Evolutionary conservation across 805 yeast genomes (phyloP).

Genomic region (Blastobotrys americana): DNA sequence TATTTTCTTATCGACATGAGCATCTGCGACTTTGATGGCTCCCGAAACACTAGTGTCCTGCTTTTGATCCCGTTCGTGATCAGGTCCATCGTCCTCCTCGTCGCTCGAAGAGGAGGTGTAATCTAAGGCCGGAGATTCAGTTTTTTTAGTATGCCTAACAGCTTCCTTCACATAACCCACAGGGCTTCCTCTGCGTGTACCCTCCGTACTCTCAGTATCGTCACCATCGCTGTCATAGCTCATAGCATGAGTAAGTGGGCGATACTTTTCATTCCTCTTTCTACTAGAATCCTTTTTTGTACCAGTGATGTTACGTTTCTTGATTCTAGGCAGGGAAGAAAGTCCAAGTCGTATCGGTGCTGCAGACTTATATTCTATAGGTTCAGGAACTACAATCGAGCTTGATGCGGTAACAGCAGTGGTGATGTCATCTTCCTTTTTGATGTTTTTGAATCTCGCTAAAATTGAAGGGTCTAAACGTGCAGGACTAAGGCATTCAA

Average conservation of each 20-base stretch:
- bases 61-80: conserved; percentile 15
- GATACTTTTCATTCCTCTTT: conserved; percentile 12
- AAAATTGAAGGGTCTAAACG: conserved; percentile 10
- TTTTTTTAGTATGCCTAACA: background rate
- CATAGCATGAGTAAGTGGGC: conserved; percentile 28
- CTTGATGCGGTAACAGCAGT: conserved; percentile 2
- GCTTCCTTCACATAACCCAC: background rate
- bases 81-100: conserved; percentile 23
- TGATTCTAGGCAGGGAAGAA: conserved; percentile 25
- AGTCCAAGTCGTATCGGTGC: background rate
- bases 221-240: conserved; percentile 23
- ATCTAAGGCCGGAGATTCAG: conserved; percentile 9
- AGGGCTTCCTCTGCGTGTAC: conserved; percentile 14
- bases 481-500: conserved; percentile 50
- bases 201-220: conserved; percentile 14
- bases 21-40: background rate
- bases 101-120: conserved; percentile 45
- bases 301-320: conserved; percentile 14
- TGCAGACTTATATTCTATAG: background rate
- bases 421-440: background rate
- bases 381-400: background rate
- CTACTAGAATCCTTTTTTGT: conserved; percentile 10
- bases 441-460: background rate
- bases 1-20: conserved; percentile 17
- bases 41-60: background rate